Conservation (phyloP, 805 yeast genomes). For the Ogataea neopini region DNA sequence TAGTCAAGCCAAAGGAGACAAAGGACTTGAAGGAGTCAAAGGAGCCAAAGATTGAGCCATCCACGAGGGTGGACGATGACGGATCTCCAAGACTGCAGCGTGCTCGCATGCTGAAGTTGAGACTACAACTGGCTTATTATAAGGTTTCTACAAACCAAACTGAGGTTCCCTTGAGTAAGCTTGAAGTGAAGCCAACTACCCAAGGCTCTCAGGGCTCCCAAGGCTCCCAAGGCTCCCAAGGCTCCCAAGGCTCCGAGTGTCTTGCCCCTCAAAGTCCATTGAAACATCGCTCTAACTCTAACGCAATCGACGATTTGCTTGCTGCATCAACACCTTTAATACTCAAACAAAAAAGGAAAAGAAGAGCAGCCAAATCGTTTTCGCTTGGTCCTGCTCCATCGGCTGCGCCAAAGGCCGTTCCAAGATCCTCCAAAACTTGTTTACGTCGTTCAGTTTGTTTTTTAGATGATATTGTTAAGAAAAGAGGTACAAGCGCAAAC, state of each 20-base stretch:
- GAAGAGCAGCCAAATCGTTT: slow-evolving; percentile 4
- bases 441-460: slow-evolving; percentile 18
- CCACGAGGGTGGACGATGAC: slow-evolving; percentile 12
- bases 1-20: background rate
- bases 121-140: slow-evolving; percentile 53
- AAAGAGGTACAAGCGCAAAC: slow-evolving; percentile 30
- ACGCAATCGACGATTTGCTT: slow-evolving; percentile 35
- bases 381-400: slow-evolving; percentile 7
- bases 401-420: slow-evolving; percentile 6
- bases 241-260: background rate
- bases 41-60: background rate
- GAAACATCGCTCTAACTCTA: slow-evolving; percentile 24
- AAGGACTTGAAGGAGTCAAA: background rate
- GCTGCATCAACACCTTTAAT: slow-evolving; percentile 37
- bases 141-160: slow-evolving; percentile 52
- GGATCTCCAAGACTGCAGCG: slow-evolving; percentile 33
- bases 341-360: slow-evolving; percentile 9
- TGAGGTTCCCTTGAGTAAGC: slow-evolving; percentile 33
- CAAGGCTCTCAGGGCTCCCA: background rate
- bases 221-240: background rate
- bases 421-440: background rate
- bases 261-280: background rate
- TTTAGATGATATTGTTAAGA: slow-evolving; percentile 31
- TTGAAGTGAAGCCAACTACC: slow-evolving; percentile 26
- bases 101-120: slow-evolving; percentile 45